Evolutionary conservation across 2,329 filamentous ascomycete species (phyloP), one percentile per base, ranked within the genome.

Genomic region (Paramyrothecium roridum): DNA sequence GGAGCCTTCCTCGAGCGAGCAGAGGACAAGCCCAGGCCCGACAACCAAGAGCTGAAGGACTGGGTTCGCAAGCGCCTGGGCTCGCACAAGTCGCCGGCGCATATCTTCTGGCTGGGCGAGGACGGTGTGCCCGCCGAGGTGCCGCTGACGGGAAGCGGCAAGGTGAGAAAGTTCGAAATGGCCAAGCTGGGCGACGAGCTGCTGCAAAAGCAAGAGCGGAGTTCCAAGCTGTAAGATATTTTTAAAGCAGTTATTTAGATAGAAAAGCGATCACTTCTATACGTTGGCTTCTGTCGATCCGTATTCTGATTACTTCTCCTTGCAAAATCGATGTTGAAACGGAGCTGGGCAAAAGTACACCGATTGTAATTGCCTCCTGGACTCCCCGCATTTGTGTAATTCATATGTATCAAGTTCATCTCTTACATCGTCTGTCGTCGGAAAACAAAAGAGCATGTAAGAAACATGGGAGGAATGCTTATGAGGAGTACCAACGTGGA

Each of bases 101-200:
- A 91, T 68, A 69, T 93, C n/a, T 92, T 92, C 67, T 91, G 89
- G 81, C 78, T 93, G 23, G 90, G 89, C 0, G 75, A 82, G 60
- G 79, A 80, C 48, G 81, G 80, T 12, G 77, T 87, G 22, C 79
- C 84, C 2, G 62, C 63, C 1, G 73, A 75, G 2, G 76, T 88
- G 33, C 87, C 87, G 11, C 73, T 89, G 65, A 89, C 87, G n/a
- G 86, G 86, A 1, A 89, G 86, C 65, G 87, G 87, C 3, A 90
- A 90, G 72, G 83, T 89, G 54, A 80, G 84, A 63, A 89, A 89
- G 73, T 85, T 81, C 62, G 82, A 85, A 73, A 82, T 85, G 78
- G 81, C 81, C 6, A 74, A 78, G 67, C 60, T 82, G 40, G 82
- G 80, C 0, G 79, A 82, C 56, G 77, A 84, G 60, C 68, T 86